Percentiles rank a stretch among this genome's conserved stretches.
phyloP scores from a whole-genome alignment of 2,329 filamentous ascomycete species.

The Albifimbria verrucaria region DNA sequence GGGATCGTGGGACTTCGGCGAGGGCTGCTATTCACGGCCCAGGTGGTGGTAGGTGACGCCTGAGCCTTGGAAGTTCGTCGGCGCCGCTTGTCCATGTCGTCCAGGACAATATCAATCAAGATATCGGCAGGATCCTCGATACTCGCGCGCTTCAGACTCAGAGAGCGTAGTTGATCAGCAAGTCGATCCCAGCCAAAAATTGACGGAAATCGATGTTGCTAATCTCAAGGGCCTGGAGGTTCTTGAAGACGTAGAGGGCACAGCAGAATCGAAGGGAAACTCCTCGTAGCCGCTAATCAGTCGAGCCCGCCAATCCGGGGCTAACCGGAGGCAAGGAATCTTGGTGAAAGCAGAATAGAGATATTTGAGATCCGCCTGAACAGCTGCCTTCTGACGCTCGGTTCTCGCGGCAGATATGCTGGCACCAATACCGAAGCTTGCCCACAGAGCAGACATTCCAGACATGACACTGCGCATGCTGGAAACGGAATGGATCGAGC shows the following conservation, averaged over 20 bases:
- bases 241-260: constrained; percentile 98
- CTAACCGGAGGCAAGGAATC: constrained; percentile 84
- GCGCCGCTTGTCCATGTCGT: constrained; percentile 91
- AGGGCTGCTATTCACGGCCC: constrained; percentile 53
- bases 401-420: constrained; percentile 77
- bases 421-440: constrained; percentile 77
- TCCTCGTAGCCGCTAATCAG: constrained; percentile 93
- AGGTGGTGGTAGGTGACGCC: constrained; percentile 71
- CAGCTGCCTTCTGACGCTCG: constrained; percentile 83
- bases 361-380: constrained; percentile 88
- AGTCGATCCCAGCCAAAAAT: constrained; percentile 96
- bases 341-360: constrained; percentile 98
- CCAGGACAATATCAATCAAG: constrained; percentile 86
- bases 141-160: constrained; percentile 82
- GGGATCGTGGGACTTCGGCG: constrained; percentile 61
- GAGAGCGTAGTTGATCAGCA: constrained; percentile 84
- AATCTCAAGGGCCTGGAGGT: constrained; percentile 88
- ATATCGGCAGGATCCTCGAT: constrained; percentile 90
- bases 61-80: constrained; percentile 84
- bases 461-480: constrained; percentile 98
- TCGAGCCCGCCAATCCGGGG: constrained; percentile 88
- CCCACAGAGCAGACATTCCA: constrained; percentile 91
- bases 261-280: constrained; percentile 96
- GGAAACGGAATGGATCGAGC: constrained; percentile 92
- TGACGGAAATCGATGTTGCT: constrained; percentile 95